These are phyloP conservation scores for Pleodorina starrii DNA, from an alignment of 139 green algal species.

Conservation along the genomic window DNA sequence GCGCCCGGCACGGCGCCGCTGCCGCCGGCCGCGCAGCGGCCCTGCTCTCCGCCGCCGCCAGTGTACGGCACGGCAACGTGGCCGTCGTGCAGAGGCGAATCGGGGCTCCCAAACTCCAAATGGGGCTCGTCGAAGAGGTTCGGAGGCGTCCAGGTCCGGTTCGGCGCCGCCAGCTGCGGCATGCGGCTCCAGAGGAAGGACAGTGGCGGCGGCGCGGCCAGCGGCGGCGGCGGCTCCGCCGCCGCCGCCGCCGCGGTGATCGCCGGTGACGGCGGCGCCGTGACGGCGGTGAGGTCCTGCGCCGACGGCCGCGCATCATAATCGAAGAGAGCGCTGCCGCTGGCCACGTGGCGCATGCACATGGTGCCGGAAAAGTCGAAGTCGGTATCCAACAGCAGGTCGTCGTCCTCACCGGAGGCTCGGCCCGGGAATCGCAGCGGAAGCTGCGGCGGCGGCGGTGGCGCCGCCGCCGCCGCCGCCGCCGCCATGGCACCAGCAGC, in stretches of 20 bases:
- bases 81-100: slow-evolving; percentile 25
- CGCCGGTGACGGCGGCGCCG: background rate
- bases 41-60: background rate
- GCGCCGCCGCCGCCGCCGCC: background rate
- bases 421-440: background rate
- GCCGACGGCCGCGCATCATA: background rate
- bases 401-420: background rate
- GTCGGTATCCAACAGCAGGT: slow-evolving; percentile 3
- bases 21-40: no score
- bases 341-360: slow-evolving; percentile 34
- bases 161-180: background rate
- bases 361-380: background rate
- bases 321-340: slow-evolving; percentile 22
- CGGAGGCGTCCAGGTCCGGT: background rate
- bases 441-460: background rate
- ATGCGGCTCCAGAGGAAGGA: background rate
- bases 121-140: slow-evolving; percentile 17
- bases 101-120: slow-evolving; percentile 26
- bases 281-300: background rate
- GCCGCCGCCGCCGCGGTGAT: background rate
- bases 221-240: background rate
- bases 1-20: no score
- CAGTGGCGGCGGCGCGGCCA: background rate
- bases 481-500: no score
- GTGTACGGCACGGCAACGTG: no score